These are phyloP conservation scores for Neobulgaria alba DNA, from an alignment of 2,329 filamentous ascomycete genomes.

Conservation along the genomic window DNA sequence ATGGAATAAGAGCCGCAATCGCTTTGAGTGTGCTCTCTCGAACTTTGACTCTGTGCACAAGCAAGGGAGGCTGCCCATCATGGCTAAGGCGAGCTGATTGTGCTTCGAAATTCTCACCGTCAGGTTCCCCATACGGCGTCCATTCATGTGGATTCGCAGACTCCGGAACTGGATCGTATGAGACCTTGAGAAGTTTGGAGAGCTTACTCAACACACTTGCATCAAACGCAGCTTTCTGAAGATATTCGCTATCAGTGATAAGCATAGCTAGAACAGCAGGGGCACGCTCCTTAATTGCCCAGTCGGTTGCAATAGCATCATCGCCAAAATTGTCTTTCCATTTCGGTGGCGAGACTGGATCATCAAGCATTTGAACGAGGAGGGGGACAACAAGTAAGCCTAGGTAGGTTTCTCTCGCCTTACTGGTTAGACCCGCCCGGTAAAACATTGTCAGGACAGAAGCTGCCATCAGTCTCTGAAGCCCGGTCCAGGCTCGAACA, in stretches of 20 bases:
- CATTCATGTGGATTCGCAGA: slow-evolving; percentile 43
- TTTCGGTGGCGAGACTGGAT: slow-evolving; percentile 33
- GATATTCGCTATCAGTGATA: slow-evolving; percentile 65
- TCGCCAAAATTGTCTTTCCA: slow-evolving; percentile 33
- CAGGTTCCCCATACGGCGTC: slow-evolving; percentile 32
- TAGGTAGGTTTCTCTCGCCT: slow-evolving; percentile 54
- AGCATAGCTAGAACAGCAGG: slow-evolving; percentile 71
- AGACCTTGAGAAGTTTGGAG: slow-evolving; percentile 55
- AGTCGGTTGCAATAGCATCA: slow-evolving; percentile 33
- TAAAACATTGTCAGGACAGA: slow-evolving; percentile 62
- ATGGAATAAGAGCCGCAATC: slow-evolving; percentile 70
- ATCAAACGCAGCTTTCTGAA: slow-evolving; percentile 79
- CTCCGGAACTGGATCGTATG: slow-evolving; percentile 50
- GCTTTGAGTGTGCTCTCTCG: slow-evolving; percentile 71
- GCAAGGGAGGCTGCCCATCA: slow-evolving; percentile 49
- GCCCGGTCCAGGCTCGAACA: slow-evolving; percentile 46
- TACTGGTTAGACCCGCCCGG: slow-evolving; percentile 57
- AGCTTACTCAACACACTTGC: slow-evolving; percentile 53
- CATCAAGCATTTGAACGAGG: slow-evolving; percentile 57
- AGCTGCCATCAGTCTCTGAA: slow-evolving; percentile 59
- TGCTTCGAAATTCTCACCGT: slow-evolving; percentile 10
- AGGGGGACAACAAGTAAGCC: slow-evolving; percentile 62
- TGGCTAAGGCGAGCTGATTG: slow-evolving; percentile 46
- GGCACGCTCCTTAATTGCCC: slow-evolving; percentile 57
- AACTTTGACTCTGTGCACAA: slow-evolving; percentile 63